phyloP scores from a whole-genome alignment of 345 rosid genomes.

The Angophora floribunda region DNA sequence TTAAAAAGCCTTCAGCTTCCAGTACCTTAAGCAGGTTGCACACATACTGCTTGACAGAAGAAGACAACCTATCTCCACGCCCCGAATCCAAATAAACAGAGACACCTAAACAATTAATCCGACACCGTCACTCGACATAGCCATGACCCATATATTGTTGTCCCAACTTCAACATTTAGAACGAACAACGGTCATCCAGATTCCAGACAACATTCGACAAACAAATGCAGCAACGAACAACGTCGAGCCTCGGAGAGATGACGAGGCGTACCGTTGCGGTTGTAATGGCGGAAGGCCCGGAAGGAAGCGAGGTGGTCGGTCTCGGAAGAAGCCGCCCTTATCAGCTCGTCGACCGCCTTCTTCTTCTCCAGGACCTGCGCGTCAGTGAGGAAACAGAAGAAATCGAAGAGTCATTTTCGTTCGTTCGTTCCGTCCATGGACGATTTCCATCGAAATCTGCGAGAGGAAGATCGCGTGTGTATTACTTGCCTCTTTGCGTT shows the following conservation, averaged over 20 bases:
- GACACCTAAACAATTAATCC: conserved; percentile 25
- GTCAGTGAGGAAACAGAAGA: background rate
- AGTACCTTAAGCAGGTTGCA: conserved; percentile 56
- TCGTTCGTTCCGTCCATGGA: background rate
- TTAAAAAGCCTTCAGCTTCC: background rate
- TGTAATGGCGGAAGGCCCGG: conserved; percentile 40
- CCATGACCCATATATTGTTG: background rate
- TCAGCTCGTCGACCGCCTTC: conserved; percentile 40
- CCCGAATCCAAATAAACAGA: conserved; percentile 53
- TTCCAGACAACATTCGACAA: background rate
- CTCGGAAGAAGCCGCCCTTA: conserved; percentile 52
- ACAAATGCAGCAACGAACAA: background rate
- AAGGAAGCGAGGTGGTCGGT: conserved; percentile 58
- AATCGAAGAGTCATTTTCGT: background rate
- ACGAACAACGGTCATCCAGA: background rate
- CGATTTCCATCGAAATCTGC: background rate
- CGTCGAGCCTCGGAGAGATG: background rate
- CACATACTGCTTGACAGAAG: conserved; percentile 37
- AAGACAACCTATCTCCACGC: conserved; percentile 59
- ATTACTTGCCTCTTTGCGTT: conserved; percentile 12
- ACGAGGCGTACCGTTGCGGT: conserved; percentile 35
- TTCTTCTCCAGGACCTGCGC: conserved; percentile 60
- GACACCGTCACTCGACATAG: background rate
- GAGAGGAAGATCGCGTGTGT: background rate
- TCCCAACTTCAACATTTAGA: background rate